These are phyloP conservation scores for Nepenthes alata DNA, from an alignment of 179 eudicot species.

Conservation along the genomic window DNA sequence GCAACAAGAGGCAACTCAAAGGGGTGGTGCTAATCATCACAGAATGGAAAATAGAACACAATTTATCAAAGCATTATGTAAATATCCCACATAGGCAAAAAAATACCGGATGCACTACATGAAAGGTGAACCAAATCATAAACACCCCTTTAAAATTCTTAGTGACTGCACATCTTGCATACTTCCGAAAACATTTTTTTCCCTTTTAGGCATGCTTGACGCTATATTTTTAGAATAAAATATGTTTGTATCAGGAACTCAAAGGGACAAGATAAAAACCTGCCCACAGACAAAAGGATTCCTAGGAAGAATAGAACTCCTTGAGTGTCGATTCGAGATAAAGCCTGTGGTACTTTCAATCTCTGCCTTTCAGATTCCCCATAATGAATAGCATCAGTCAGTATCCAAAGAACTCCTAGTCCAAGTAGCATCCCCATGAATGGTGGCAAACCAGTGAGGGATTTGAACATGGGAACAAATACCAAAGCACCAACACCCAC, in stretches of 20 bases:
- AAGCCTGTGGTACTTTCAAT: constrained; percentile 89
- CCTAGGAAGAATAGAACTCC: constrained; percentile 97
- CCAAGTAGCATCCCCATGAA: constrained; percentile 93
- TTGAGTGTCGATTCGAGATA: constrained; percentile 92
- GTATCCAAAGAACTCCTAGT: constrained; percentile 86
- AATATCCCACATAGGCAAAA: neutral
- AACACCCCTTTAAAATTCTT: neutral
- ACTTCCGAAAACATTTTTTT: too few species aligned
- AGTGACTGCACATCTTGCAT: too few species aligned
- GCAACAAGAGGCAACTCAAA: too few species aligned
- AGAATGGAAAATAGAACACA: neutral
- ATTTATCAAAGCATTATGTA: neutral
- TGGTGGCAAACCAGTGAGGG: constrained; percentile 85
- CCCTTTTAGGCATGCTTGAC: too few species aligned
- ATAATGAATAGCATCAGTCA: constrained; percentile 90
- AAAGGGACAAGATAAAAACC: constrained; percentile 26
- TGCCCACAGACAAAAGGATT: constrained; percentile 84
- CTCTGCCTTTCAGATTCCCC: constrained; percentile 80
- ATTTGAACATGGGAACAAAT: constrained; percentile 82
- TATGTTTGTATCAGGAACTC: too few species aligned
- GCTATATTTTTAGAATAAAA: too few species aligned
- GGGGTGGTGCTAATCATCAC: too few species aligned
- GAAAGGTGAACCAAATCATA: neutral
- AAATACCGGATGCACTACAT: too few species aligned
- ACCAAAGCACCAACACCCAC: constrained; percentile 79